Evolutionary conservation across 75 land plant species (phyloP).

Genomic region (Ceratopteris richardii): DNA sequence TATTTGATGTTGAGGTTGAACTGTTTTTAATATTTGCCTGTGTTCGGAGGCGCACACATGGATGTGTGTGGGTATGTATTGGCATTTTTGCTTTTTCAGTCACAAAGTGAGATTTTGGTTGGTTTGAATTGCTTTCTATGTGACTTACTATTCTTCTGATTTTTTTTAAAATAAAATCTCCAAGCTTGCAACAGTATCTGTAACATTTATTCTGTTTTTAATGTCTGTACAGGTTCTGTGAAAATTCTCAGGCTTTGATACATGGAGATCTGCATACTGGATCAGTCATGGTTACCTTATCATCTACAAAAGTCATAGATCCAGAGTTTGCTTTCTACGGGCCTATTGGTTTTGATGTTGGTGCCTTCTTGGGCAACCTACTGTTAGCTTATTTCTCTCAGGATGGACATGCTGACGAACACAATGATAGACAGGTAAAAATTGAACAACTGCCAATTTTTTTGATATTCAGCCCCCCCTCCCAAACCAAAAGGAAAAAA

Average conservation of each 20-base stretch:
- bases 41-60: too few species aligned
- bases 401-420: constrained; percentile 78
- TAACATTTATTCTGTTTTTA: too few species aligned
- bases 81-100: too few species aligned
- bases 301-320: constrained; percentile 93
- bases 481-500: too few species aligned
- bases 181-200: too few species aligned
- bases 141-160: too few species aligned
- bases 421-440: constrained; percentile 55
- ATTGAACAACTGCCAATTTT: neutral
- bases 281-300: constrained; percentile 81
- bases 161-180: too few species aligned
- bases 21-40: too few species aligned
- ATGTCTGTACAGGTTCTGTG: constrained; percentile 73
- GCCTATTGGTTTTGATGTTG: constrained; percentile 99
- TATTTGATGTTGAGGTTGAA: too few species aligned
- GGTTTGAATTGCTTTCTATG: too few species aligned
- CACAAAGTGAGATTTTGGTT: too few species aligned
- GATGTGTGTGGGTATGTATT: too few species aligned
- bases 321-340: constrained; percentile 97
- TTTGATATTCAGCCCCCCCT: neutral
- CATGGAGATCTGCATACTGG: constrained; percentile 98
- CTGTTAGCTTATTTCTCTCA: constrained; percentile 80
- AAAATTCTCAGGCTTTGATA: constrained; percentile 83
- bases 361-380: constrained; percentile 89